Evolutionary conservation across 2,329 filamentous ascomycete genomes (phyloP), one percentile per base, ranked within the genome.

Genomic region (Colletotrichum sp.): DNA sequence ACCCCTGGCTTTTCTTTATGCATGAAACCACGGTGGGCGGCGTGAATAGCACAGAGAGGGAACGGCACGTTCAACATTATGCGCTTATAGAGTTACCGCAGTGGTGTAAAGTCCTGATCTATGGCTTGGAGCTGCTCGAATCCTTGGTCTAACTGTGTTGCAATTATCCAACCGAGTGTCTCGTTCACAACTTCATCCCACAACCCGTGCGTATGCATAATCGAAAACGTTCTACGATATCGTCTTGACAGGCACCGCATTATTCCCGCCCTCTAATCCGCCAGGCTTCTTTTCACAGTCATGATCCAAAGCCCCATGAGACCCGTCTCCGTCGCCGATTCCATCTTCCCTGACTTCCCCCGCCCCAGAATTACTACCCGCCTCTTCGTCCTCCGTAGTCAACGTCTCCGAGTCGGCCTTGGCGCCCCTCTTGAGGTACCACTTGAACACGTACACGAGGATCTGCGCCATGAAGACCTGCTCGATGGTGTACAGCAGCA

Each of bases 401-500:
- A 82, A 81, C 6, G 70, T 66, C 4, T 66, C 43, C n/a, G 43
- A 52, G 43, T 52, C 74, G 6, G 73, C 73, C 77, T 83, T 83
- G 16, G 48, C 66, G n/a, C 70, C 75, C 70, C 80, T 81, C 52
- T 80, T 78, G 56, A 89, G 78, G 77, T 88, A 89, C 83, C 86
- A 84, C 75, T 82, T 85, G 79, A 90, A 90, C 62, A 88, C 83
- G 62, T 87, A 86, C 0, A 88, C 87, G 10, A 88, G 73, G 13
- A 84, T 81, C 76, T 88, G 87, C 2, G 87, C 87, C 77, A 88
- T 82, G 16, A 88, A 88, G 0, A 88, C 85, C 81, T 91, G 89
- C 79, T 92, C 91, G 28, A 92, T 90, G 1, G 88, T 89, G 73
- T 91, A 94, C 18, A 94, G 85, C 52, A 94, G 85, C 18, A 93